A percentile compares a stretch with the other conserved stretches of the same genome.
Evolutionary conservation across 306 rosid genomes (phyloP).

Genomic region (Cucumis cinereus): DNA sequence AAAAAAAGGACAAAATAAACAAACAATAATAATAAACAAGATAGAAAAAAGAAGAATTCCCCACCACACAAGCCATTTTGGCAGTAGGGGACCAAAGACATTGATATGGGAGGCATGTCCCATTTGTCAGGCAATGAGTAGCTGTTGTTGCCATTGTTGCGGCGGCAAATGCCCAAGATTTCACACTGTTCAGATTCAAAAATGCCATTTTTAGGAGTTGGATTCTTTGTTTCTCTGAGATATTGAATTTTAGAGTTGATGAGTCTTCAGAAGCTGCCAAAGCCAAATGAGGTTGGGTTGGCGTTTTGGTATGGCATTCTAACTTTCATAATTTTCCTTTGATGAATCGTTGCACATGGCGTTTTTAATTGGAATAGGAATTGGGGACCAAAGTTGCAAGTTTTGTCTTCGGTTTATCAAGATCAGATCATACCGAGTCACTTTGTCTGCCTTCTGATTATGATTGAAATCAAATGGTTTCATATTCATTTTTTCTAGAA

Average conservation of each 20-base stretch:
- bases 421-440: neutral
- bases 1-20: no score
- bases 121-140: conserved; percentile 1
- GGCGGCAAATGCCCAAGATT: neutral
- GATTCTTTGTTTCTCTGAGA: neutral
- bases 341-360: neutral
- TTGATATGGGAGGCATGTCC: neutral
- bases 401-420: neutral
- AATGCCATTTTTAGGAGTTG: conserved; percentile 1
- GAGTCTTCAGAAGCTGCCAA: neutral
- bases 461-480: neutral
- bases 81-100: neutral
- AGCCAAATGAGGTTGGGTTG: neutral
- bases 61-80: neutral
- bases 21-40: no score
- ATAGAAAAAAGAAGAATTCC: neutral
- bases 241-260: neutral
- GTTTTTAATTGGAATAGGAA: neutral
- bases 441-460: conserved; percentile 7
- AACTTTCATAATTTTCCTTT: neutral
- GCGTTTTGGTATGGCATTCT: neutral
- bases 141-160: neutral
- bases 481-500: neutral
- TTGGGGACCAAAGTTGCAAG: neutral
- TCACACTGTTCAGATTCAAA: neutral